Base-by-base conservation (phyloP, 2,329 filamentous ascomycete genomes). In the Fusarium sp. region DNA sequence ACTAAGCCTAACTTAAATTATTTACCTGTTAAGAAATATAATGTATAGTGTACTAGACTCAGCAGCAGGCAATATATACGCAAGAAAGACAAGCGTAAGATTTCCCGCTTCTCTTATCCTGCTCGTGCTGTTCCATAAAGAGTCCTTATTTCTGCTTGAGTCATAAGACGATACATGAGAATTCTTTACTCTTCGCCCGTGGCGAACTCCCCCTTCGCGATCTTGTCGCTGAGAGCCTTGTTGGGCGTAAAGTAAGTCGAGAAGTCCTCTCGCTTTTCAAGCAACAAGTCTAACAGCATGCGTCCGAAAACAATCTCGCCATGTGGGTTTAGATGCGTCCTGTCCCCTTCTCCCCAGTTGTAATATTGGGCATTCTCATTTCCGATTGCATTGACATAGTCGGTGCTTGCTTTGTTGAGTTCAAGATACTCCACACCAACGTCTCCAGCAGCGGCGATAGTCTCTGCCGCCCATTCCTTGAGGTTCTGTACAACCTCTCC, bases 381-480 rank as follows among this genome's bases (percentile, higher is more conserved):
- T 1, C 60, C 60, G 0, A 63, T 63, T 0, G 49, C 26, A 5
- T 63, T 63, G 4, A 63, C 26, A 5, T 63, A 63, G 3, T 63
- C 49, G 0, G 60, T 63, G 16, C 60, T 63, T 1, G 50, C 60
- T 29, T 44, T 57, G 26, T 63, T 63, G 0, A 63, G 37, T 16
- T 63, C 60, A 0, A 63, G 37, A 6, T 29, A 63, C 3, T 57
- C 15, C 1, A 11, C 42, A 0, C 42, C 43, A 0, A 64, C 37
- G 3, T 64, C 21, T 8, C 16, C 20, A 5, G 60, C 60, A 9
- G 60, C 49, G 1, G 42, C 15, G 2, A 63, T 35, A 2, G 60
- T 57, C 28, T 63, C 26, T 0, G 49, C 37, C 12, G 60, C 60
- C 58, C 60, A 63, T 1, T 63, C 60, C 8, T 63, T 64, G 11